Evolutionary conservation across 805 yeast species (phyloP).

Genomic region (Saccharomyces eubayanus): DNA sequence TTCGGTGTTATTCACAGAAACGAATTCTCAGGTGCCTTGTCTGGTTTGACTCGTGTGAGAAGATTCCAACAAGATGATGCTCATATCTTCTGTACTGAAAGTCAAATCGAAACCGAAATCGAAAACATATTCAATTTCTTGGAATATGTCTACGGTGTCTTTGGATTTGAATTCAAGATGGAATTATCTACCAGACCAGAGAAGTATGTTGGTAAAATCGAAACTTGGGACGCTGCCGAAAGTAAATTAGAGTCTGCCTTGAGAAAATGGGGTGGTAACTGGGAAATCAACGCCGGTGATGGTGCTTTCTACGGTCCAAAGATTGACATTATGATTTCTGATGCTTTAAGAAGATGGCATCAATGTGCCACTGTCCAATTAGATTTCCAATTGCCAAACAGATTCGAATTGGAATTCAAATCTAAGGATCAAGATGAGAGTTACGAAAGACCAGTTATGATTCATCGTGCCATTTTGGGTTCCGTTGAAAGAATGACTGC

Average conservation of each 20-base stretch:
- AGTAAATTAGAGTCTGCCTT: slow-evolving; percentile 72
- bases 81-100: slow-evolving; percentile 90
- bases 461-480: slow-evolving; percentile 97
- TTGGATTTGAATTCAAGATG: slow-evolving; percentile 94
- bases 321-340: slow-evolving; percentile 92
- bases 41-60: slow-evolving; percentile 94
- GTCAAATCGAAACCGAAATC: slow-evolving; percentile 83
- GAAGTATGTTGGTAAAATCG: slow-evolving; percentile 87
- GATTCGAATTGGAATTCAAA: slow-evolving; percentile 86
- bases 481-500: slow-evolving; percentile 99
- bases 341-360: slow-evolving; percentile 92
- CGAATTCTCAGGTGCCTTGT: slow-evolving; percentile 90
- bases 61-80: slow-evolving; percentile 99
- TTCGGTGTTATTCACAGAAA: slow-evolving; percentile 96
- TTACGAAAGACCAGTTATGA: slow-evolving; percentile 90
- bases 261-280: slow-evolving; percentile 75
- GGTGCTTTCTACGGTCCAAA: slow-evolving; percentile 96
- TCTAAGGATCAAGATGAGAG: slow-evolving; percentile 54
- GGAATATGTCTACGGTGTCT: slow-evolving; percentile 76
- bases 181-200: slow-evolving; percentile 97
- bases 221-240: slow-evolving; percentile 92
- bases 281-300: slow-evolving; percentile 95
- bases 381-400: slow-evolving; percentile 94
- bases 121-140: slow-evolving; percentile 78
- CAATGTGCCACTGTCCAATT: slow-evolving; percentile 98